Percentiles rank a stretch among this genome's conserved stretches.
Conservation (phyloP, 2,329 filamentous ascomycete genomes). For the Aureobasidium leucospermi region DNA sequence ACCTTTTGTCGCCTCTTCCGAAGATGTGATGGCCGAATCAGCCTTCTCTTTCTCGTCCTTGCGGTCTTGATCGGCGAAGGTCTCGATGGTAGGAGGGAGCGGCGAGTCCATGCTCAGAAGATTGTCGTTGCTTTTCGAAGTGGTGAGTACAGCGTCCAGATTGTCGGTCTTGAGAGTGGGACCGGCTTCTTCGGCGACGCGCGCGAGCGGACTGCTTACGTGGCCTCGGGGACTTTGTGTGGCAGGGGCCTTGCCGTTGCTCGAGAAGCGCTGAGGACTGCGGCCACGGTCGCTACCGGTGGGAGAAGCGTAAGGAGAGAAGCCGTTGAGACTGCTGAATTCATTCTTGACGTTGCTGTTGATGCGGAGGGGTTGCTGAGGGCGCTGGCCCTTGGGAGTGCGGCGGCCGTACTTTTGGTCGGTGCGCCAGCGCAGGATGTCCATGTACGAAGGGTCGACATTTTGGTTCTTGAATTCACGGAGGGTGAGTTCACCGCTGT, state of each 20-base stretch:
- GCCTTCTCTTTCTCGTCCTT: slow-evolving; percentile 1
- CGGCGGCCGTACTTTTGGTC: slow-evolving; percentile 84
- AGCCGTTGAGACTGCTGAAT: slow-evolving; percentile 37
- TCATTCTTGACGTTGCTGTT: slow-evolving; percentile 48
- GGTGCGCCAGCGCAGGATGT: slow-evolving; percentile 88
- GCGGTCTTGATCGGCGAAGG: slow-evolving; percentile 7
- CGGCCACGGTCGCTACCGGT: slow-evolving; percentile 59
- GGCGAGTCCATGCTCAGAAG: slow-evolving; percentile 11
- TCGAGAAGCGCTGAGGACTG: slow-evolving; percentile 57
- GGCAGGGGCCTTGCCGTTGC: slow-evolving; percentile 51
- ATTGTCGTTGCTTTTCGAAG: slow-evolving; percentile 10
- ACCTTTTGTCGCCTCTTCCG: slow-evolving; percentile 24
- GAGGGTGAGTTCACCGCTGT: slow-evolving; percentile 82
- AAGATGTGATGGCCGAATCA: slow-evolving; percentile 27
- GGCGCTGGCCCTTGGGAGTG: slow-evolving; percentile 37
- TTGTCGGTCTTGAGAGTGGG: slow-evolving; percentile 18
- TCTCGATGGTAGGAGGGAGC: slow-evolving; percentile 9
- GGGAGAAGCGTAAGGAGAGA: slow-evolving; percentile 60
- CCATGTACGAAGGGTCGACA: slow-evolving; percentile 87
- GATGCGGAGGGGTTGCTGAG: slow-evolving; percentile 32
- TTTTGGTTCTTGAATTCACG: slow-evolving; percentile 83
- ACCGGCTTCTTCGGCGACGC: slow-evolving; percentile 61
- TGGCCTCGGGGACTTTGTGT: slow-evolving; percentile 61
- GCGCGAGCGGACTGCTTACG: slow-evolving; percentile 64
- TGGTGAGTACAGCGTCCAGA: not conserved